phyloP scores from a whole-genome alignment of 441 rosid species.

The Rhodomyrtus psidioides region DNA sequence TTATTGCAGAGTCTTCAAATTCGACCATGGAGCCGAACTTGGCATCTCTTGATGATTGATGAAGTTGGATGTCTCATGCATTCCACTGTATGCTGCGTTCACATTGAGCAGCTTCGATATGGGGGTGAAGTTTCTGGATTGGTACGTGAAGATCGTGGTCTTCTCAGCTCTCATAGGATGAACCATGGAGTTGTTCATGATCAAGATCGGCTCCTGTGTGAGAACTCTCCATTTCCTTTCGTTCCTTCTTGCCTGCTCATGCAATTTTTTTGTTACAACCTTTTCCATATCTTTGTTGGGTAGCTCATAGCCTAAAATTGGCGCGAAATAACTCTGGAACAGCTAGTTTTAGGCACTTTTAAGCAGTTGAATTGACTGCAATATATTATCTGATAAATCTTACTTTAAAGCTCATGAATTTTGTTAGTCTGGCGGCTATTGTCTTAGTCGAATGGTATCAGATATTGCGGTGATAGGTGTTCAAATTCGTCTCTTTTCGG shows the following conservation, averaged over 20 bases:
- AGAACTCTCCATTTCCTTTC: slow-evolving; percentile 24
- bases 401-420: background rate
- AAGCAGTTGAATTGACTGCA: background rate
- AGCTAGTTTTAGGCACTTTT: background rate
- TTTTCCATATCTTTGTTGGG: background rate
- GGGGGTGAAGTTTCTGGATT: slow-evolving; percentile 28
- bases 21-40: too few relatives aligned
- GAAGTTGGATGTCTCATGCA: too few relatives aligned
- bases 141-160: slow-evolving; percentile 72
- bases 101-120: background rate
- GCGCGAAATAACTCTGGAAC: background rate
- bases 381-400: background rate
- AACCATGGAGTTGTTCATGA: slow-evolving; percentile 93
- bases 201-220: slow-evolving; percentile 89
- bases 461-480: background rate
- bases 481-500: background rate
- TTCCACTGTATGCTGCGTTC: too few relatives aligned
- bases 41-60: too few relatives aligned
- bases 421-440: background rate
- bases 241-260: background rate
- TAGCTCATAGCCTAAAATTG: background rate
- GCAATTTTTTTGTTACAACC: background rate
- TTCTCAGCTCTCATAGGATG: slow-evolving; percentile 69
- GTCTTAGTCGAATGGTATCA: background rate
- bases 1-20: too few relatives aligned